Evolutionary conservation across 805 yeast species (phyloP).

Genomic region (Sungouiozyma intestinalis): DNA sequence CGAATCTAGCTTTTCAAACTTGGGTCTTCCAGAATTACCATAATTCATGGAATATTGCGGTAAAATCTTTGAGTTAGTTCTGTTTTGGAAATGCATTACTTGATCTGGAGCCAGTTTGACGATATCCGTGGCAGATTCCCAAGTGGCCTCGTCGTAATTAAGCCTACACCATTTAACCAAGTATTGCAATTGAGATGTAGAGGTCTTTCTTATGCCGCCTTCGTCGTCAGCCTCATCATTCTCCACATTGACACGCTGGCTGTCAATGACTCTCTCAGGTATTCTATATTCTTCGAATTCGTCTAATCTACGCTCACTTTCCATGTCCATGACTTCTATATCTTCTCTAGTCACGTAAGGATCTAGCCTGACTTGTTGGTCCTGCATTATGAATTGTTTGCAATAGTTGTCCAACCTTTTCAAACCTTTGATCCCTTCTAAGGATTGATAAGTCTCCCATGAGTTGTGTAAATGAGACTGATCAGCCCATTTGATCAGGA

Average conservation of each 20-base stretch:
- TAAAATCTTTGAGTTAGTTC: conserved; percentile 72
- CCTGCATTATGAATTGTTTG: conserved; percentile 61
- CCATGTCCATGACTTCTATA: conserved; percentile 86
- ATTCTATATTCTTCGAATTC: conserved; percentile 73
- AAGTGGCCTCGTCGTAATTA: conserved; percentile 90
- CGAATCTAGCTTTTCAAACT: conserved; percentile 71
- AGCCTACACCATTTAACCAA: conserved; percentile 89
- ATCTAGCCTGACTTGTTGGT: conserved; percentile 67
- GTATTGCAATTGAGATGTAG: conserved; percentile 57
- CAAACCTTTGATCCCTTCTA: conserved; percentile 49
- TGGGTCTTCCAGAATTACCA: conserved; percentile 60
- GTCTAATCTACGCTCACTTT: conserved; percentile 73
- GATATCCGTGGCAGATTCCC: conserved; percentile 89
- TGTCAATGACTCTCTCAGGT: conserved; percentile 84
- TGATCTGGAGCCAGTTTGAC: conserved; percentile 76
- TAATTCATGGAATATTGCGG: conserved; percentile 76
- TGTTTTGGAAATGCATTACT: conserved; percentile 71
- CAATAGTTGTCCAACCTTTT: conserved; percentile 87
- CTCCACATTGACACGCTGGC: conserved; percentile 48
- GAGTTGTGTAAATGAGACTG: conserved; percentile 89
- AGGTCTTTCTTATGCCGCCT: conserved; percentile 14
- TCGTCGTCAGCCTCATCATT: conserved; percentile 29
- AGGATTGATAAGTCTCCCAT: conserved; percentile 64
- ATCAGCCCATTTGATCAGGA: conserved; percentile 75
- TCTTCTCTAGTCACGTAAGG: conserved; percentile 83